Conservation (phyloP, 1,284 basidiomycete genomes). For the Cutaneotrichosporon sp. region DNA sequence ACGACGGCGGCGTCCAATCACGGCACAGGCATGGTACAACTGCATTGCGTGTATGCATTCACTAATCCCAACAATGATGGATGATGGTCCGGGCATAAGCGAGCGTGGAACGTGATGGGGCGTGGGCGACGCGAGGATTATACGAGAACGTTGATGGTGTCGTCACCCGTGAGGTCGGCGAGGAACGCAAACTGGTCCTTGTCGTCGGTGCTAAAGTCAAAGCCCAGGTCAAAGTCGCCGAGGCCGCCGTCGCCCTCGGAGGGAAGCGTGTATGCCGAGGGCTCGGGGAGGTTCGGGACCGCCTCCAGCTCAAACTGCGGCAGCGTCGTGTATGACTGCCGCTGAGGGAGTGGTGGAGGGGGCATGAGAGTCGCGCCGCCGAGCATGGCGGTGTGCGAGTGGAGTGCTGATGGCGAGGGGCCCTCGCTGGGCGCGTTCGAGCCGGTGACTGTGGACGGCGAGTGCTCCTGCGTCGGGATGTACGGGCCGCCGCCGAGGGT, state of each 20-base stretch:
- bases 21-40: neutral
- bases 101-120: neutral
- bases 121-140: neutral
- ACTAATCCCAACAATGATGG: conserved; percentile 11
- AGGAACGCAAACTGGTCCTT: conserved; percentile 24
- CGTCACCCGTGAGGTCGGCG: conserved; percentile 15
- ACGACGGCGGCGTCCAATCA: neutral
- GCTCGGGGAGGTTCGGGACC: conserved; percentile 19
- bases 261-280: conserved; percentile 11
- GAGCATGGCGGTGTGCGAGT: conserved; percentile 11
- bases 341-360: conserved; percentile 16
- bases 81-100: neutral
- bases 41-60: conserved; percentile 7
- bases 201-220: conserved; percentile 15
- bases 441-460: conserved; percentile 9
- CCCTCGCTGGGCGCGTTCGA: conserved; percentile 16
- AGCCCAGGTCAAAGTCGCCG: conserved; percentile 19
- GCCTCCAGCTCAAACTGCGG: neutral
- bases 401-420: conserved; percentile 15
- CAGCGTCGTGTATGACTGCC: conserved; percentile 5
- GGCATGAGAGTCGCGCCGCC: conserved; percentile 14
- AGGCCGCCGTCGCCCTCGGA: neutral
- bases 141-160: conserved; percentile 3
- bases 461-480: conserved; percentile 15
- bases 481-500: conserved; percentile 22